Evolutionary conservation across 2,329 filamentous ascomycete genomes (phyloP).

Genomic region (Ceratocystis albifundus): DNA sequence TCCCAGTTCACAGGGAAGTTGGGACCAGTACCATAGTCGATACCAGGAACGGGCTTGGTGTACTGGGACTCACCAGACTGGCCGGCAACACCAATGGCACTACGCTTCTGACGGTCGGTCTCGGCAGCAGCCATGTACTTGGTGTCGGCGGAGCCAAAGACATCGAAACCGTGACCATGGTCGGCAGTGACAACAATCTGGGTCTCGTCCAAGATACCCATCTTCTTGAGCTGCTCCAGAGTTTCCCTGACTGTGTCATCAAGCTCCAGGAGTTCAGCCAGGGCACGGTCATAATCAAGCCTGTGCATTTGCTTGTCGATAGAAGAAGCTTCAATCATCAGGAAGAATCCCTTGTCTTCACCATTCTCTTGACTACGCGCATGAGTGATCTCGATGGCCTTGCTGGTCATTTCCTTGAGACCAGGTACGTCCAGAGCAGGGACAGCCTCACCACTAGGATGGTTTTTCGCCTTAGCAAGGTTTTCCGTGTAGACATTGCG

Average conservation of each 20-base stretch:
- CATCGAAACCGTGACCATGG: constrained; percentile 81
- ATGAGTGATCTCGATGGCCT: constrained; percentile 70
- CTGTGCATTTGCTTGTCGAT: constrained; percentile 86
- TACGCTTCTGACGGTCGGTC: constrained; percentile 59
- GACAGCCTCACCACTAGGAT: constrained; percentile 53
- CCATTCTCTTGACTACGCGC: constrained; percentile 36
- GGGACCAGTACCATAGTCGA: constrained; percentile 59
- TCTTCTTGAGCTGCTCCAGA: constrained; percentile 53
- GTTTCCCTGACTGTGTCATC: constrained; percentile 73
- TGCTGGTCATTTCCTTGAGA: constrained; percentile 80
- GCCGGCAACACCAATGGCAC: constrained; percentile 61
- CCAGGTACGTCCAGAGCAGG: constrained; percentile 66
- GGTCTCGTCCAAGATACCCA: constrained; percentile 61
- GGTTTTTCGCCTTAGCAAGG: constrained; percentile 52
- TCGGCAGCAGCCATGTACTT: constrained; percentile 57
- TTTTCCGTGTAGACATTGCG: constrained; percentile 69
- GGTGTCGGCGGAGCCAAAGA: constrained; percentile 72
- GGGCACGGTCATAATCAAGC: constrained; percentile 73
- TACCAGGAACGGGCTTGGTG: constrained; percentile 44
- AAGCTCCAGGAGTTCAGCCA: constrained; percentile 74
- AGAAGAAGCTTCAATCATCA: constrained; percentile 76
- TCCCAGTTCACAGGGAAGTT: constrained; percentile 79
- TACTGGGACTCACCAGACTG: constrained; percentile 67
- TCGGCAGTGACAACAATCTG: constrained; percentile 74
- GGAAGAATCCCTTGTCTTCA: constrained; percentile 64